These are phyloP conservation scores for Rhododendron vialii DNA, from an alignment of 148 eudicot species.

Conservation along the genomic window DNA sequence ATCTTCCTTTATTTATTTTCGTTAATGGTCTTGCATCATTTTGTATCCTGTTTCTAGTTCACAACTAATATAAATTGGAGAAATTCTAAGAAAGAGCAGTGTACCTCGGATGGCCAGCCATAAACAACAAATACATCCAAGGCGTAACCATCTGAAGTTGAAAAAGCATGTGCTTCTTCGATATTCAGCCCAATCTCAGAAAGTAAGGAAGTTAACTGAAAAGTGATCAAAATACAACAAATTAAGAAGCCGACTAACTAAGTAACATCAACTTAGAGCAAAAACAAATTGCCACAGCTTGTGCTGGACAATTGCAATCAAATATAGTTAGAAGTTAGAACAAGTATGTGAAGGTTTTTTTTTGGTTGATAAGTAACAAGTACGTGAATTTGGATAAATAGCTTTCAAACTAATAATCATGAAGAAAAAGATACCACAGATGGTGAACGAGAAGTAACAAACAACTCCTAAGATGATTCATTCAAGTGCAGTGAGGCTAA, in stretches of 20 bases:
- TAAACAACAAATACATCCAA: conserved; percentile 57
- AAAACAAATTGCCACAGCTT: background rate
- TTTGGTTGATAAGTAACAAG: background rate
- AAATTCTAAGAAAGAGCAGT: conserved; percentile 7
- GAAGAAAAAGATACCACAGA: background rate
- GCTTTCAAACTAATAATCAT: background rate
- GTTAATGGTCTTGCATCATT: background rate
- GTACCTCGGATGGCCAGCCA: conserved; percentile 60
- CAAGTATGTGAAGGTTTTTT: background rate
- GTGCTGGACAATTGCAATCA: background rate
- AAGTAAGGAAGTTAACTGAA: conserved; percentile 52
- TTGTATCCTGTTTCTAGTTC: background rate
- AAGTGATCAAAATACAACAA: conserved; percentile 10
- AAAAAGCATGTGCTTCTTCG: conserved; percentile 66
- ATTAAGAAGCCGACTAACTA: background rate
- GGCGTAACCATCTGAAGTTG: conserved; percentile 59
- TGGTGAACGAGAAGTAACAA: background rate
- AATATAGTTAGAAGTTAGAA: background rate
- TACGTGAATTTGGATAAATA: background rate
- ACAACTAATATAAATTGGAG: background rate
- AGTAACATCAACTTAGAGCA: background rate
- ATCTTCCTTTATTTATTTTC: background rate
- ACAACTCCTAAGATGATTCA: background rate
- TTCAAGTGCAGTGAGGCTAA: background rate
- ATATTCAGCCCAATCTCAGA: conserved; percentile 64